Conservation (phyloP, 1,284 basidiomycete genomes). For the Melampsora allii-populina region DNA sequence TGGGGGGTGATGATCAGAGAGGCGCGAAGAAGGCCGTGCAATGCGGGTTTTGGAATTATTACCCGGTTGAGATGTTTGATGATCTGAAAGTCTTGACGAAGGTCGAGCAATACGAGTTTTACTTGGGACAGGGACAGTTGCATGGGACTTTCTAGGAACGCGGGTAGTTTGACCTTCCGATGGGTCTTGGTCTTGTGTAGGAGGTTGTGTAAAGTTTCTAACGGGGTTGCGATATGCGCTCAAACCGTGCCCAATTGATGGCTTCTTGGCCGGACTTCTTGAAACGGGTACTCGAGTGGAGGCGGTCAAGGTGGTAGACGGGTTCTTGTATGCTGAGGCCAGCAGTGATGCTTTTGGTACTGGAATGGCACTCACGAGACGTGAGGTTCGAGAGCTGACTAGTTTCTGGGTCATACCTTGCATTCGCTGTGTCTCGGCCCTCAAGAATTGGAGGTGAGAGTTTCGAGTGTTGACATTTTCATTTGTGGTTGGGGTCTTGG, state of each 20-base stretch:
- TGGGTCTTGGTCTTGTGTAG: constrained; percentile 7
- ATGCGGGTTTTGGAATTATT: constrained; percentile 9
- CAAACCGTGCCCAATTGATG: not conserved
- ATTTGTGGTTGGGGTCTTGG: not conserved
- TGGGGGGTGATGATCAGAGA: not conserved
- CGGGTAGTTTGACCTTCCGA: not conserved
- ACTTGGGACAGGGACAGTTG: not conserved
- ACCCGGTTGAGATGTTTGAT: constrained; percentile 7
- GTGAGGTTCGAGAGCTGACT: constrained; percentile 30
- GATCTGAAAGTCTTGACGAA: constrained; percentile 17
- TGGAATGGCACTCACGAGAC: constrained; percentile 28
- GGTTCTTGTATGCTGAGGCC: not conserved
- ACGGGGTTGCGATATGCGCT: not conserved
- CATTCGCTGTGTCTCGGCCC: constrained; percentile 40
- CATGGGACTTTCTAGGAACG: not conserved
- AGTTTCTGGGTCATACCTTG: constrained; percentile 43
- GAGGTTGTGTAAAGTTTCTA: constrained; percentile 7
- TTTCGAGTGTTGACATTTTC: constrained; percentile 1
- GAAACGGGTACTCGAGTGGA: not conserved
- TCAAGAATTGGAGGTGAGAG: constrained; percentile 27
- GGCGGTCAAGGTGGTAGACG: not conserved
- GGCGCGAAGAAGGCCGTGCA: constrained; percentile 18
- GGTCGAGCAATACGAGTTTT: constrained; percentile 21
- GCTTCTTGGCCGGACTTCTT: constrained; percentile 6
- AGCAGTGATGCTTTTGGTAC: constrained; percentile 18